Evolutionary conservation across 2,329 filamentous ascomycete genomes (phyloP).

Genomic region (Neofusicoccum cordaticola): DNA sequence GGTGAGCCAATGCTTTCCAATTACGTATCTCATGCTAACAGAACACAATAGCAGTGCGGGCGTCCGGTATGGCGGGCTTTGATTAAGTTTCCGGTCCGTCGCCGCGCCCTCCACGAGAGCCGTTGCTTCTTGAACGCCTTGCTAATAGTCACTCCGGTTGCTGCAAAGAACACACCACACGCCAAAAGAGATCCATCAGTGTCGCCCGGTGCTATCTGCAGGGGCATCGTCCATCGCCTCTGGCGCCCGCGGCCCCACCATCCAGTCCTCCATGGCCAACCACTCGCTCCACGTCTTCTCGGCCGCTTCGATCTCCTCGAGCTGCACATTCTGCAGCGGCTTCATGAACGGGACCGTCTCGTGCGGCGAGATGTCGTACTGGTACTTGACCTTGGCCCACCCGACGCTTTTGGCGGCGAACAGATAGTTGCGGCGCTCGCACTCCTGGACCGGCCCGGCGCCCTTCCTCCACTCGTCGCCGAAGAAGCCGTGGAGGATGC

Average conservation of each 20-base stretch:
- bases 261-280: slow-evolving; percentile 98
- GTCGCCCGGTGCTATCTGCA: slow-evolving; percentile 3
- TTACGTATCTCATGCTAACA: neutral
- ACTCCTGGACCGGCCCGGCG: slow-evolving; percentile 78
- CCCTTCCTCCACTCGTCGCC: slow-evolving; percentile 87
- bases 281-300: slow-evolving; percentile 90
- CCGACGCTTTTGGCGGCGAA: slow-evolving; percentile 91
- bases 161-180: neutral
- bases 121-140: slow-evolving; percentile 10
- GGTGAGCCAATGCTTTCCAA: neutral
- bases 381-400: slow-evolving; percentile 84
- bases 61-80: neutral
- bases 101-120: neutral
- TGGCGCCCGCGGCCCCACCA: slow-evolving; percentile 81
- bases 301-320: slow-evolving; percentile 77
- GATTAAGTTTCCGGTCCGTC: neutral
- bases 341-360: slow-evolving; percentile 85
- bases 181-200: neutral
- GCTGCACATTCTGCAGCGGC: slow-evolving; percentile 72
- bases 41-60: neutral
- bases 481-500: slow-evolving; percentile 91
- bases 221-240: slow-evolving; percentile 36
- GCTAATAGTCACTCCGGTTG: slow-evolving; percentile 2
- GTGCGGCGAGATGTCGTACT: slow-evolving; percentile 82
- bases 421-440: slow-evolving; percentile 88